Base-by-base conservation (phyloP, 495 filamentous ascomycete genomes). In the Bryoglossum gracile region DNA sequence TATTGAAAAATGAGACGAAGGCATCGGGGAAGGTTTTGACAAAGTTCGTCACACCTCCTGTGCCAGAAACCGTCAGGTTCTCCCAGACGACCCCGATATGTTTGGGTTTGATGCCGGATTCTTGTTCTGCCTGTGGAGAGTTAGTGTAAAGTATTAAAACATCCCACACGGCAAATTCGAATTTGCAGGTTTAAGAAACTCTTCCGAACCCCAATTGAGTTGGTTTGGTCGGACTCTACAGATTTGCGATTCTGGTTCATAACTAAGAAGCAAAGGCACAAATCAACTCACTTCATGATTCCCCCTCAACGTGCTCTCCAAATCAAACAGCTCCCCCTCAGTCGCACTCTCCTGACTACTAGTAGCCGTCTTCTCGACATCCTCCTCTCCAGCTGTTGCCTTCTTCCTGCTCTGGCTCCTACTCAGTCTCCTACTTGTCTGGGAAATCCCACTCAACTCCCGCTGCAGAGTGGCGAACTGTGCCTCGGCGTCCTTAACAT, bases 11-110 rank as follows among this genome's bases (percentile, higher is more conserved):
- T 43, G 80, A 76, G 42, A 83, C 66, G 30, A 94, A 83, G 5
- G 86, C 83, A 60, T 87, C 82, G 0, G 88, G 88, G 58, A 92
- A 94, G 1, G 87, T 92, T 47, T 83, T 80, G 44, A 91, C 85
- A 46, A 75, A 84, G 58, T 84, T 89, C 58, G 82, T 83, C 24
- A 76, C 71, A 10, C 86, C 86, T 10, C 86, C 84, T 43, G 86
- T 77, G 16, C 88, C 88, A 58, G 78, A 81, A 24, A 92, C 87
- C 0, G 85, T 85, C 33, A 94, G 67, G 24, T 76, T 73, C 36
- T 89, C 77, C 86, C 86, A 94, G 37, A 86, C 75, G 0, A 92
- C 86, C 38, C 85, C 83, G 37, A 90, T 82, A 44, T 81, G 77
- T 66, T 94, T 94, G 17, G 79, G 71, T 56, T 79, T 80, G 56